Evolutionary conservation across 1,139 yeast species (phyloP), one percentile per base, ranked within the genome.

Genomic region (Sugiyamaella sp.): DNA sequence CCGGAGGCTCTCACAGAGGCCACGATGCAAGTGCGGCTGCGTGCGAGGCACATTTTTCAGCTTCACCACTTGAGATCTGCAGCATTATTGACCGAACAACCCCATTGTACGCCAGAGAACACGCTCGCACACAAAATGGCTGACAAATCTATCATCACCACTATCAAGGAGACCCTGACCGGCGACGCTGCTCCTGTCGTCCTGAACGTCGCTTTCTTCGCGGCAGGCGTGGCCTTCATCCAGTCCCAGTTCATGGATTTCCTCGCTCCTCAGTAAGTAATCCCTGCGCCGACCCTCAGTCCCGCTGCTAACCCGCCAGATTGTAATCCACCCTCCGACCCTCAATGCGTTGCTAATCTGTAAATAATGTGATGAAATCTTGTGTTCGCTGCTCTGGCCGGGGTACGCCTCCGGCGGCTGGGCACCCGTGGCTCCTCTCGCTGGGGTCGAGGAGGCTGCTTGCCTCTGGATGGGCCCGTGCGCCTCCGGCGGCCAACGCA

Each of bases 191-290:
- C 58, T 14, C 60, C 71, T 37, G 63, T 68, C 24, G 53, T 66
- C 40, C 53, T 64, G 43, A 68, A 69, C 64, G 60, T 61, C 37
- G 70, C 70, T 10, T 59, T 67, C 21, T 70, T 70, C 57, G 62
- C 61, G 16, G 71, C 72, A 21, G 75, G 75, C 44, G 74, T 72
- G 20, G 67, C 64, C 40, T 71, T 72, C 63, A 69, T 72, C 63
- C 71, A 70, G 65, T 69, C 73, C 45, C 63, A 73, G 45, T 53
- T 70, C 56, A 71, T 71, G 68, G 75, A 72, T 58, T 68, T 65
- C 67, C 65, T 72, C 53, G 70, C 71, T 57, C 75, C 75, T 54
- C 74, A 71, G 72, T 66, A 64, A 55, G 70, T 65, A 24, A 14
- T 22, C 21, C 29, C 29, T 16, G 12, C 17, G 10, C 24, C 29